These are phyloP conservation scores for Hyaloscypha finlandica DNA, from an alignment of 495 filamentous ascomycete species.

Conservation along the genomic window DNA sequence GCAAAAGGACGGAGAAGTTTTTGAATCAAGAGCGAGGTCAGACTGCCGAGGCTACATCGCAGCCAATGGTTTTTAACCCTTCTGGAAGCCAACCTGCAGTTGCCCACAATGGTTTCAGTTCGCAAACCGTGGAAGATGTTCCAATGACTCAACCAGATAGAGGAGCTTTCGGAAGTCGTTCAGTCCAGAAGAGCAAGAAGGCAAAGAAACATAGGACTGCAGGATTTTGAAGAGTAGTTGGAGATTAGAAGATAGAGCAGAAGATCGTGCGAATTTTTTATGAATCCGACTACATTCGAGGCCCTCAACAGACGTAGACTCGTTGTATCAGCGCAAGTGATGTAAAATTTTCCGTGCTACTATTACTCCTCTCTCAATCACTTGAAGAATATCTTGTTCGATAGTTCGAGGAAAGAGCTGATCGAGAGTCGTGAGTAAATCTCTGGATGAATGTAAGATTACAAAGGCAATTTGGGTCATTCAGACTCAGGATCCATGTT, in stretches of 20 bases:
- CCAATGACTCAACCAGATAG: constrained; percentile 46
- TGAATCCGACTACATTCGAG: too few species aligned
- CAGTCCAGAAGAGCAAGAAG: constrained; percentile 34
- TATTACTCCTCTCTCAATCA: too few species aligned
- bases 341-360: too few species aligned
- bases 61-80: constrained; percentile 3
- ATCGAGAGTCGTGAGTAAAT: too few species aligned
- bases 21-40: constrained; percentile 12
- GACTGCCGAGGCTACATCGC: not conserved
- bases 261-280: too few species aligned
- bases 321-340: too few species aligned
- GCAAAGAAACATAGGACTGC: constrained; percentile 30
- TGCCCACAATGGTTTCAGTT: constrained; percentile 19
- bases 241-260: not conserved
- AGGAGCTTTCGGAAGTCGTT: constrained; percentile 40
- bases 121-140: constrained; percentile 26
- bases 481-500: too few species aligned
- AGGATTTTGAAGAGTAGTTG: constrained; percentile 22
- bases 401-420: too few species aligned
- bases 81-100: constrained; percentile 29
- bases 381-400: too few species aligned
- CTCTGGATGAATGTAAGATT: too few species aligned
- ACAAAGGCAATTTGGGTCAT: too few species aligned
- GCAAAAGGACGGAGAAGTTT: constrained; percentile 25
- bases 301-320: too few species aligned